These are phyloP conservation scores for Fusarium sp. DNA, from an alignment of 2,329 filamentous ascomycete genomes.

Conservation along the genomic window DNA sequence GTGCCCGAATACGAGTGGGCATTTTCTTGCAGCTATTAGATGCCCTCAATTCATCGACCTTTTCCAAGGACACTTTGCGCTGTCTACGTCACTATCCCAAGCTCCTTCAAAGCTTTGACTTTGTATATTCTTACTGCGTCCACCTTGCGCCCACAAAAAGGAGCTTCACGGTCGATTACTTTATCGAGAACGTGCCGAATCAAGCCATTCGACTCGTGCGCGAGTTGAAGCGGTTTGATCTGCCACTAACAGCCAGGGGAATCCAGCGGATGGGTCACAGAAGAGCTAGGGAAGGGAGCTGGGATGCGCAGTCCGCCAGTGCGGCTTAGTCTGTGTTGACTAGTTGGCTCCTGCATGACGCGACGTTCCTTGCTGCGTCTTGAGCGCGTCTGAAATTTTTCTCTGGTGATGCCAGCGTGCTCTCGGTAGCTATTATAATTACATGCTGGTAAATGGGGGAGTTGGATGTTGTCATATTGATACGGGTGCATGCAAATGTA, in stretches of 20 bases:
- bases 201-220: background rate
- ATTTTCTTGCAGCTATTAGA: background rate
- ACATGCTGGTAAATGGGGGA: background rate
- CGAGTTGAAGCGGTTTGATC: background rate
- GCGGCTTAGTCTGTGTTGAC: background rate
- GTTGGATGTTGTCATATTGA: background rate
- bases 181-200: background rate
- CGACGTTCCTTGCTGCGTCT: background rate
- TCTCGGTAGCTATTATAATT: background rate
- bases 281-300: background rate
- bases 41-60: background rate
- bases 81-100: background rate
- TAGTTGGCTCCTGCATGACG: background rate
- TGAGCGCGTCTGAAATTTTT: background rate
- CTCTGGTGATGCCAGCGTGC: background rate
- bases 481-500: no score
- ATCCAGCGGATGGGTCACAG: background rate
- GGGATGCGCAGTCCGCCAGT: background rate
- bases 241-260: background rate
- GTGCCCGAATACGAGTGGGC: background rate
- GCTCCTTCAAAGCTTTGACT: background rate
- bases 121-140: background rate
- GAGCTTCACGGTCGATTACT: background rate
- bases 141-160: background rate
- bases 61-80: background rate